Percentiles rank a stretch among this genome's conserved stretches.
Evolutionary conservation across 2,329 filamentous ascomycete species (phyloP).

Genomic region (Bipolaris sorokiniana): DNA sequence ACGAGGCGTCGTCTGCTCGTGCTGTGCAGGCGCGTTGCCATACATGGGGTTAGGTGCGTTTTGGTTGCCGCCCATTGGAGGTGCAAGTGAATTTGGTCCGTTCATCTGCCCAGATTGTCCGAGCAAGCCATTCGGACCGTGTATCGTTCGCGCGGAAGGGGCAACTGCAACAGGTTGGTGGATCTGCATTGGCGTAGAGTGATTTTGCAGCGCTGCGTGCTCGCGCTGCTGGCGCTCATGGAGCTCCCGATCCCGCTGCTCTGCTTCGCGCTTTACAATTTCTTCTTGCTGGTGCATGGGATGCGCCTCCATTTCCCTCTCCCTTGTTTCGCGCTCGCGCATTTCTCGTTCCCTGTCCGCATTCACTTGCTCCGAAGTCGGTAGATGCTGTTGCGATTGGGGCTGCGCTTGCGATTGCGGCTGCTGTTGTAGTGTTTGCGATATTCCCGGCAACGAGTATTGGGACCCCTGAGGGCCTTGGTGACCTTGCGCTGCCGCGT

Average conservation of each 20-base stretch:
- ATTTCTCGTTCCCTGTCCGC: conserved; percentile 56
- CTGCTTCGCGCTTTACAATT: conserved; percentile 51
- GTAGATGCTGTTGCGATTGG: conserved; percentile 45
- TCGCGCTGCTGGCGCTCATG: conserved; percentile 65
- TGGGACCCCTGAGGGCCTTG: conserved; percentile 47
- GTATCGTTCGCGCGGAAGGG: conserved; percentile 79
- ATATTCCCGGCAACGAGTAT: conserved; percentile 54
- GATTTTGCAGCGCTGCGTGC: conserved; percentile 81
- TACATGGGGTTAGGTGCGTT: conserved; percentile 70
- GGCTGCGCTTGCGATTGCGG: conserved; percentile 26
- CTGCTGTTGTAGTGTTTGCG: conserved; percentile 47
- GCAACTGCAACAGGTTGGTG: conserved; percentile 86
- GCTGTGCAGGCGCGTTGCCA: conserved; percentile 71
- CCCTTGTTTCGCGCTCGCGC: conserved; percentile 50
- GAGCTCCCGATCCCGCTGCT: conserved; percentile 63
- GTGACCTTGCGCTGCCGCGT: conserved; percentile 44
- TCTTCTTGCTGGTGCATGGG: conserved; percentile 60
- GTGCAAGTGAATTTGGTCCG: conserved; percentile 56
- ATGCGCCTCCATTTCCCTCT: conserved; percentile 62
- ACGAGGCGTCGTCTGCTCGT: conserved; percentile 58
- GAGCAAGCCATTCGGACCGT: conserved; percentile 88
- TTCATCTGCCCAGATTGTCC: conserved; percentile 60
- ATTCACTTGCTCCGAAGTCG: conserved; percentile 43
- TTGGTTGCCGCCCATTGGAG: conserved; percentile 63
- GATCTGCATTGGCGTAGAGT: conserved; percentile 84